phyloP scores from a whole-genome alignment of 371 early-diverging fungal genomes.

The Blakeslea trispora region DNA sequence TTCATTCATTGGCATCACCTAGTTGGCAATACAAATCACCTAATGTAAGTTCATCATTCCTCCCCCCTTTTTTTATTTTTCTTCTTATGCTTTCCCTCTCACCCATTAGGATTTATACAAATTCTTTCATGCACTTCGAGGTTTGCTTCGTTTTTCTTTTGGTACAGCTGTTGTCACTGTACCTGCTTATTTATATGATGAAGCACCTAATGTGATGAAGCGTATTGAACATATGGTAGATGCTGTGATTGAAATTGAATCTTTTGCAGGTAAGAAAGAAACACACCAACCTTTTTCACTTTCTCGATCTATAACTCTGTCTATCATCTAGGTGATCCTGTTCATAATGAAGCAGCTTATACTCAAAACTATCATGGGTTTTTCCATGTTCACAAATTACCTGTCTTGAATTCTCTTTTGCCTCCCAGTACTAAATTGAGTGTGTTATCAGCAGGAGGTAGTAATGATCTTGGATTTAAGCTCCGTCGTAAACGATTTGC shows the following conservation, averaged over 20 bases:
- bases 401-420: slow-evolving; percentile 76
- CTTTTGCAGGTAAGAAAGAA: slow-evolving; percentile 79
- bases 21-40: slow-evolving; percentile 69
- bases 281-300: neutral
- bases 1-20: slow-evolving; percentile 79
- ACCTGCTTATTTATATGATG: slow-evolving; percentile 78
- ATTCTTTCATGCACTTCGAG: slow-evolving; percentile 78
- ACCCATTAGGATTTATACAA: slow-evolving; percentile 66
- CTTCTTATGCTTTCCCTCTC: too few species aligned
- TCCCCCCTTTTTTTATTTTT: too few species aligned
- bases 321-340: slow-evolving; percentile 57
- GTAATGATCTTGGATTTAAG: slow-evolving; percentile 82
- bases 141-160: slow-evolving; percentile 75
- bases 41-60: slow-evolving; percentile 59
- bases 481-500: slow-evolving; percentile 86
- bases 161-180: slow-evolving; percentile 82
- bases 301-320: neutral
- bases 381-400: slow-evolving; percentile 82
- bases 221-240: slow-evolving; percentile 85
- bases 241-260: slow-evolving; percentile 87
- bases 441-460: slow-evolving; percentile 61
- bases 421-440: slow-evolving; percentile 74
- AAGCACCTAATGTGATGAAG: slow-evolving; percentile 58
- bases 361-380: slow-evolving; percentile 87
- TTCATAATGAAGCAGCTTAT: slow-evolving; percentile 48